Base-by-base conservation (phyloP, 306 rosid species). In the Ziziphus jujuba region DNA sequence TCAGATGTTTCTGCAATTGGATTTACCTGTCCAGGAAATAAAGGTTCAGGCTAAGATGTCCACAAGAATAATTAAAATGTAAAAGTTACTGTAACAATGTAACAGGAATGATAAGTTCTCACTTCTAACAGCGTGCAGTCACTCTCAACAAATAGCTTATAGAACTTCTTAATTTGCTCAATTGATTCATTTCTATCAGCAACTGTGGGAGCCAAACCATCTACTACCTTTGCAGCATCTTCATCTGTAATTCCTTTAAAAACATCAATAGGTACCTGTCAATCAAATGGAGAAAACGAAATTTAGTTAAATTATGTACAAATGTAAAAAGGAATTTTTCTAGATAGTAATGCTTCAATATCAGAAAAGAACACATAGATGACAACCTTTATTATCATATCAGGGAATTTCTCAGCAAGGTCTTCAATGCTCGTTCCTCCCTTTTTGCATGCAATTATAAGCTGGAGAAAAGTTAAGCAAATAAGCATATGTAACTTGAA, bases 391-490 rank as follows among this genome's bases (percentile, higher is more conserved):
- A 80, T 34, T 75, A 93, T 93, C 90, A 86, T 87, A 75, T 93
- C 96, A 2, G 99, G 99, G 76, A 75, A 93, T 82, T 93, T 93
- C 81, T 93, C 99, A 34, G 99, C 99, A 50, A 93, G 99, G 74
- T 93, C 99, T 81, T 93, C 99, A 54, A 93, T 93, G 81, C 99
- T 93, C 68, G 99, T 93, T 77, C 99, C 99, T 69, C 99, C 99
- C 81, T 93, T 90, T 35, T 76, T 87, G 80, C 99, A 93, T 66
- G 97, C 90, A 88, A 93, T 93, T 56, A 93, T 87, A 77, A 93
- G 81, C 99, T 93, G 87, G 51, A 63, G 55, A 64, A 45, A n/a
- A 72, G 48, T 19, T 31, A 61, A 40, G 56, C 56, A 48, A 22
- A 35, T 64, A 61, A 64, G 73, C 51, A 68, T 31, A 59, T 56